A percentile compares a stretch with the other conserved stretches of the same genome.
Evolutionary conservation across 1,139 yeast species (phyloP).

Genomic region (Groenewaldozyma auringiensis): DNA sequence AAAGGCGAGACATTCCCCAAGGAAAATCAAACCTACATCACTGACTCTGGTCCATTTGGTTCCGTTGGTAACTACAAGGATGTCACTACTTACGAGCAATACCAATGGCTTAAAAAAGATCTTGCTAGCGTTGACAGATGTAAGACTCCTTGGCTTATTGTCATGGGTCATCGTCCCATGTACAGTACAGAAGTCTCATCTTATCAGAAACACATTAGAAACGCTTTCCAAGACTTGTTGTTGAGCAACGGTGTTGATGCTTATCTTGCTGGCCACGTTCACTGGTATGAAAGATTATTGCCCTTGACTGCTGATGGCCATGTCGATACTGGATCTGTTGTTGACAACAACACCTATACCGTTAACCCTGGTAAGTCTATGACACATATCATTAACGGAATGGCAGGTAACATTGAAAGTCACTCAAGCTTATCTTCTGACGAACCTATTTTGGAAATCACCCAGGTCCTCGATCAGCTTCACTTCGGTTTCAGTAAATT

Average conservation of each 20-base stretch:
- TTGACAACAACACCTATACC: constrained; percentile 9
- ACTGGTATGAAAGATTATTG: constrained; percentile 13
- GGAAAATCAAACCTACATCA: constrained; percentile 14
- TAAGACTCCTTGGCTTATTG: constrained; percentile 30
- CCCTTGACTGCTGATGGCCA: constrained; percentile 13
- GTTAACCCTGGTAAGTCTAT: constrained; percentile 9
- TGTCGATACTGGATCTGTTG: constrained; percentile 11
- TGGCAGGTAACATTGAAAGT: constrained; percentile 13
- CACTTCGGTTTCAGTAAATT: constrained; percentile 11
- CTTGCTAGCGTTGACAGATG: constrained; percentile 30
- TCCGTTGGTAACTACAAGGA: constrained; percentile 16
- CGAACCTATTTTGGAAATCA: not conserved
- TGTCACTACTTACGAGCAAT: constrained; percentile 16
- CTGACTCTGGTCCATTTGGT: constrained; percentile 25
- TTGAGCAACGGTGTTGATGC: constrained; percentile 19
- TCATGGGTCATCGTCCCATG: constrained; percentile 35
- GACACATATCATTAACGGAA: constrained; percentile 11
- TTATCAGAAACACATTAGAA: constrained; percentile 4
- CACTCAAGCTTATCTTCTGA: not conserved
- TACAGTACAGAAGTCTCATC: constrained; percentile 23
- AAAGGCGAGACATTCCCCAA: constrained; percentile 20
- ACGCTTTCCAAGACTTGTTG: constrained; percentile 19
- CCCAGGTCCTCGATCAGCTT: constrained; percentile 9
- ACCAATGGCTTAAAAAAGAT: constrained; percentile 38
- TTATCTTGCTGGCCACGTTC: constrained; percentile 14